A percentile compares a stretch with the other conserved stretches of the same genome.
These are phyloP conservation scores for Agaricus subrufescens DNA, from an alignment of 768 basidiomycete genomes.

Conservation along the genomic window DNA sequence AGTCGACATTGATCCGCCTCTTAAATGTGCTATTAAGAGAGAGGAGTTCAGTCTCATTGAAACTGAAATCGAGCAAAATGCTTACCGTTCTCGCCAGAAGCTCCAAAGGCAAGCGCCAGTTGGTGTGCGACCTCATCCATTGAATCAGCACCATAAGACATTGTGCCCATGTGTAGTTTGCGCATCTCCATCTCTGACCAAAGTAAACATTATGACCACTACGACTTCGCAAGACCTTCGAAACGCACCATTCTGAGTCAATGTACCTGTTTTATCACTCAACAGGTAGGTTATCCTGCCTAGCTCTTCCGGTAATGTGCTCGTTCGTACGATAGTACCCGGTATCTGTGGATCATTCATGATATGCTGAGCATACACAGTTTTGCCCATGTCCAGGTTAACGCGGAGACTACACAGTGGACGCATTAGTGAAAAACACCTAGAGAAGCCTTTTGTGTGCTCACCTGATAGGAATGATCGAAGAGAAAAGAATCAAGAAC, in stretches of 20 bases:
- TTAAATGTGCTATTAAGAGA: slow-evolving; percentile 28
- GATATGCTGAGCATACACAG: slow-evolving; percentile 93
- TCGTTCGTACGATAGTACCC: slow-evolving; percentile 94
- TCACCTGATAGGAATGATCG: slow-evolving; percentile 98
- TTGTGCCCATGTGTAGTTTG: slow-evolving; percentile 97
- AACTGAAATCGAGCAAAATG: background rate
- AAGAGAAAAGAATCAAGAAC: slow-evolving; percentile 96
- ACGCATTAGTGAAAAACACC: background rate
- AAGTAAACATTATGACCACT: background rate
- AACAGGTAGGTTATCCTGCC: slow-evolving; percentile 93
- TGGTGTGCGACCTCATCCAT: slow-evolving; percentile 99
- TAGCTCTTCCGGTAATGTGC: slow-evolving; percentile 93
- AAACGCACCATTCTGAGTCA: slow-evolving; percentile 87
- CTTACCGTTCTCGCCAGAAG: slow-evolving; percentile 50
- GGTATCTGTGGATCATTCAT: slow-evolving; percentile 93
- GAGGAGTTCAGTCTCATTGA: background rate
- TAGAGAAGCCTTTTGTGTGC: slow-evolving; percentile 17
- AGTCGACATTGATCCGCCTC: slow-evolving; percentile 59
- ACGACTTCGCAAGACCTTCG: background rate
- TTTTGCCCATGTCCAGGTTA: slow-evolving; percentile 99
- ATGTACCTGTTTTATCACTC: slow-evolving; percentile 96
- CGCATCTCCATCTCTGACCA: slow-evolving; percentile 63
- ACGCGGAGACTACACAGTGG: slow-evolving; percentile 74
- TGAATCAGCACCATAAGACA: slow-evolving; percentile 95
- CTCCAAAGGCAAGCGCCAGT: slow-evolving; percentile 79